Conservation (phyloP, 2,329 filamentous ascomycete genomes). For the Elsinoe ampelina region DNA sequence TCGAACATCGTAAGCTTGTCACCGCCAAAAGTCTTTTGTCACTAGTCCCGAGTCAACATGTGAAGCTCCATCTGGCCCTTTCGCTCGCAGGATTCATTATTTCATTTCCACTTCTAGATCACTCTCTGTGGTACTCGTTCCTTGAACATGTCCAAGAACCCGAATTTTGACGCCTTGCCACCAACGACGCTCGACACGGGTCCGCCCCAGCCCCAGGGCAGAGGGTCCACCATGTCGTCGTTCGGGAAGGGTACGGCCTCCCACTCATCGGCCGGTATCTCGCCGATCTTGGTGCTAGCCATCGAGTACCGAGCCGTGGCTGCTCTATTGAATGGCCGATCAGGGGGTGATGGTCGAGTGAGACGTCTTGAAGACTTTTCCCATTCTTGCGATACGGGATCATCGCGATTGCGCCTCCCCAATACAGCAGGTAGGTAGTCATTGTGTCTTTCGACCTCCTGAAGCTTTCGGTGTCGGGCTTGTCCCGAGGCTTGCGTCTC, state of each 20-base stretch:
- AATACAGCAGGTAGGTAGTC: neutral
- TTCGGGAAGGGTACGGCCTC: neutral
- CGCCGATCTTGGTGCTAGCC: conserved; percentile 10
- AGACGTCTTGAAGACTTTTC: neutral
- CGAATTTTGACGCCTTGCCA: conserved; percentile 3
- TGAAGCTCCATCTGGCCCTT: no score
- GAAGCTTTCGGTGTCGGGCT: neutral
- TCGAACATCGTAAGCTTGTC: neutral
- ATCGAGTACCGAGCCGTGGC: conserved; percentile 1
- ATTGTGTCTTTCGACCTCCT: neutral
- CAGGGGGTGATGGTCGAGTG: neutral
- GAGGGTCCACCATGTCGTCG: neutral
- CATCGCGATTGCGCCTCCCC: neutral
- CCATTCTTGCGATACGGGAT: neutral
- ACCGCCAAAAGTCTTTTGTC: neutral
- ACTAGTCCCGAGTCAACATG: neutral
- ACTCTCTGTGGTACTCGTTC: neutral
- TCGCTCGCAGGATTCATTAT: neutral
- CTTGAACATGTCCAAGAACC: neutral
- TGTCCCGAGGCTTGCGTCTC: neutral
- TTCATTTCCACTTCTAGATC: conserved; percentile 2
- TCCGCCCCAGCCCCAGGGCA: conserved; percentile 9
- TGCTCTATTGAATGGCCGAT: neutral
- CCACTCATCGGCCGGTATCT: conserved; percentile 5
- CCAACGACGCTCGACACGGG: neutral